phyloP scores from a whole-genome alignment of 139 green algal genomes.

The Coccomyxa sp. region DNA sequence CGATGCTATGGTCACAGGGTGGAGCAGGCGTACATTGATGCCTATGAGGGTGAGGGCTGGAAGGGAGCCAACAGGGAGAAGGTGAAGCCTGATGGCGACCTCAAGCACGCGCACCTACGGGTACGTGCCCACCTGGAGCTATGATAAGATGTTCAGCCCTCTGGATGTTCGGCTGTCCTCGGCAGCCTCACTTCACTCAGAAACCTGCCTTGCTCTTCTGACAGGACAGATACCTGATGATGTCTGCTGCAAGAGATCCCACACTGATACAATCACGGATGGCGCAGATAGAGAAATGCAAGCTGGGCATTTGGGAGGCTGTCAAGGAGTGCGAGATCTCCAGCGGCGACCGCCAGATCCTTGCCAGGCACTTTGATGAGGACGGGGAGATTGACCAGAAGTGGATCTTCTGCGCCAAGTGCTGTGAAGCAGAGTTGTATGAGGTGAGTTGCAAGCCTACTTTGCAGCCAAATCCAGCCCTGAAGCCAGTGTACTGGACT shows the following conservation, averaged over 20 bases:
- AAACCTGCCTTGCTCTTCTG: not conserved
- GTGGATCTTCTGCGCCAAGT: constrained; percentile 83
- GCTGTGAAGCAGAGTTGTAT: constrained; percentile 37
- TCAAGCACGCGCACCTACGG: constrained; percentile 42
- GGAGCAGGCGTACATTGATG: constrained; percentile 43
- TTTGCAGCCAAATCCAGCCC: too few relatives aligned
- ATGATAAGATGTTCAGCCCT: too few relatives aligned
- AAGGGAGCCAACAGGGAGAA: constrained; percentile 55
- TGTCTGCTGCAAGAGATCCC: too few relatives aligned
- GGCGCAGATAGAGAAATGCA: constrained; percentile 44
- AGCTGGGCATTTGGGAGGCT: constrained; percentile 50
- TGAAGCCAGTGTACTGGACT: too few relatives aligned
- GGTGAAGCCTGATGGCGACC: constrained; percentile 54
- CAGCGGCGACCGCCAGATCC: constrained; percentile 28
- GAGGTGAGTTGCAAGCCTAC: constrained; percentile 29
- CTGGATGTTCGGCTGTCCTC: not conserved
- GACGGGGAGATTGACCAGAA: constrained; percentile 62
- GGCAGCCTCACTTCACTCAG: not conserved
- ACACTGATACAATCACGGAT: too few relatives aligned
- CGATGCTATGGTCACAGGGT: constrained; percentile 12
- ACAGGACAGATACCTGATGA: too few relatives aligned
- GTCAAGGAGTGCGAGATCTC: constrained; percentile 57
- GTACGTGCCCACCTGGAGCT: too few relatives aligned
- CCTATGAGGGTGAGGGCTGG: constrained; percentile 64
- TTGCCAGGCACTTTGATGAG: constrained; percentile 46